phyloP scores from a whole-genome alignment of 1,139 yeast species.

The Saccharomyces hybrid region DNA sequence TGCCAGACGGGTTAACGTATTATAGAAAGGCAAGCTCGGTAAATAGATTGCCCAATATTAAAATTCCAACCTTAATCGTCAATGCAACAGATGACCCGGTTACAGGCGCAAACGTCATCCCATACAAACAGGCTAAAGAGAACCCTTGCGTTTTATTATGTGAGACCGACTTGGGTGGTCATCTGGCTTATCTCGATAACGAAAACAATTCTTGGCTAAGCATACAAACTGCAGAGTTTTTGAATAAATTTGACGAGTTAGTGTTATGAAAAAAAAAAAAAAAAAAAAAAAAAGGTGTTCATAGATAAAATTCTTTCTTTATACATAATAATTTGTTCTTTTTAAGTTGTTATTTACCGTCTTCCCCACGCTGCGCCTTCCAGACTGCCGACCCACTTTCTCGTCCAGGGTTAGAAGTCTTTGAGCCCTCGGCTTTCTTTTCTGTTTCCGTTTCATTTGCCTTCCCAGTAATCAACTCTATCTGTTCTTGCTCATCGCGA shows the following conservation, averaged over 20 bases:
- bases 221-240: conserved; percentile 51
- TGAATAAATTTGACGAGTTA: conserved; percentile 42
- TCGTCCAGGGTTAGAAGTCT: conserved; percentile 38
- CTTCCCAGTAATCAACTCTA: conserved; percentile 27
- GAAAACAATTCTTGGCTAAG: conserved; percentile 66
- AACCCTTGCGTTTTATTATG: conserved; percentile 64
- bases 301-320: neutral
- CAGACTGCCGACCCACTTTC: conserved; percentile 73
- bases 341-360: conserved; percentile 36
- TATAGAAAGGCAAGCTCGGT: conserved; percentile 62
- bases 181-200: conserved; percentile 52
- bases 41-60: conserved; percentile 45
- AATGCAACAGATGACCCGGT: conserved; percentile 78
- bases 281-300: neutral
- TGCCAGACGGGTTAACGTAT: conserved; percentile 58
- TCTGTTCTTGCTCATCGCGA: conserved; percentile 38
- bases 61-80: conserved; percentile 59
- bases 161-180: conserved; percentile 75
- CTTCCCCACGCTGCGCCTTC: conserved; percentile 72
- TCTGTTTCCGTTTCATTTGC: conserved; percentile 2
- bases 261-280: conserved; percentile 20
- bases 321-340: neutral
- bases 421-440: conserved; percentile 8
- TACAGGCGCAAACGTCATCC: conserved; percentile 57
- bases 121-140: conserved; percentile 46